A percentile compares a stretch with the other conserved stretches of the same genome.
phyloP scores from a whole-genome alignment of 345 rosid genomes.

The Erodium maritimum region DNA sequence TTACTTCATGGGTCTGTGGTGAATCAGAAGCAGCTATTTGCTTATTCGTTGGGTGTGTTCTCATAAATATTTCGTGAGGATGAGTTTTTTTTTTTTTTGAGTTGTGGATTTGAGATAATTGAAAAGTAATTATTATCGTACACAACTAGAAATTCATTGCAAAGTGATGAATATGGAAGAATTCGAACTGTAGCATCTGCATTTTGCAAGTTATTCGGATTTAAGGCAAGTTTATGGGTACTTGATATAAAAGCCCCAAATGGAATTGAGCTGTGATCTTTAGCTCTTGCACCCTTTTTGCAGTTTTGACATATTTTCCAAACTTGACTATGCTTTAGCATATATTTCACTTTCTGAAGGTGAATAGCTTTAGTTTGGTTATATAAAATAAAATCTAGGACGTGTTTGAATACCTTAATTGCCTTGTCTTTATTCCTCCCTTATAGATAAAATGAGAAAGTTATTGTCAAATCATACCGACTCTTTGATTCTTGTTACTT shows the following conservation, averaged over 20 bases:
- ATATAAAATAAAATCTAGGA: not conserved
- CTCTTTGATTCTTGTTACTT: not conserved
- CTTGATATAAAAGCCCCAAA: not conserved
- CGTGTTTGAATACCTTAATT: not conserved
- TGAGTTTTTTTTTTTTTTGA: too few species aligned
- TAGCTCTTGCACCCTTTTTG: not conserved
- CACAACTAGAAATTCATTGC: not conserved
- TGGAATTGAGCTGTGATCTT: not conserved
- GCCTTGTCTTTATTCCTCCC: not conserved
- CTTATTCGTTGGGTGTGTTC: too few species aligned
- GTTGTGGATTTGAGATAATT: not conserved
- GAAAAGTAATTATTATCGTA: too few species aligned
- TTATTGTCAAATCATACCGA: too few species aligned
- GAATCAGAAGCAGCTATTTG: not conserved
- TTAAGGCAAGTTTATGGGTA: not conserved
- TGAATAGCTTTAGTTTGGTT: not conserved
- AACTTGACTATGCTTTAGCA: not conserved
- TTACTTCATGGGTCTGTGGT: not conserved
- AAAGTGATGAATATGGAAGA: not conserved
- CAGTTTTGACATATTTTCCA: not conserved
- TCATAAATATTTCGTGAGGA: not conserved
- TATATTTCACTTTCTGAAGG: not conserved
- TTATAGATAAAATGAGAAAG: too few species aligned
- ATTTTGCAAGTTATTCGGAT: not conserved
- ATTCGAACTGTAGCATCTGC: not conserved